These are phyloP conservation scores for Pseudopithomyces chartarum DNA, from an alignment of 2,329 filamentous ascomycete genomes.

Conservation along the genomic window DNA sequence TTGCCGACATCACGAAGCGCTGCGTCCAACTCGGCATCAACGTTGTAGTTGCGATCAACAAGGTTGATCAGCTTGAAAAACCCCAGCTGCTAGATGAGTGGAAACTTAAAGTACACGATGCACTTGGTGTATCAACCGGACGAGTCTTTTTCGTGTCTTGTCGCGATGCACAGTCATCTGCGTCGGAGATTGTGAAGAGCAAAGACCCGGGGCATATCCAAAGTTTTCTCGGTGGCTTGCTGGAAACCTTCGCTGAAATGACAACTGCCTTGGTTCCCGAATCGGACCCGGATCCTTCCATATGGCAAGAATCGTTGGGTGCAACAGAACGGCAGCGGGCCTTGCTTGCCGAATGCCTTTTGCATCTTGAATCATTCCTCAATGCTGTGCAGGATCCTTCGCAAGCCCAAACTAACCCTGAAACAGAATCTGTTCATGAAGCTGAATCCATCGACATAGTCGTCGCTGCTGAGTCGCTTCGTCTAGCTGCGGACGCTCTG, in stretches of 20 bases:
- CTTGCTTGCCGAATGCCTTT: constrained; percentile 74
- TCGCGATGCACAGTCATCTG: constrained; percentile 56
- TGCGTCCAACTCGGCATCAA: constrained; percentile 57
- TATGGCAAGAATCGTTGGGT: constrained; percentile 83
- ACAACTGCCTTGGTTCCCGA: constrained; percentile 59
- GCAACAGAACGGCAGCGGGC: constrained; percentile 89
- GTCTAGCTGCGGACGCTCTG: constrained; percentile 52
- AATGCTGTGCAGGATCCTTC: constrained; percentile 53
- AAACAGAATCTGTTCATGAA: constrained; percentile 6
- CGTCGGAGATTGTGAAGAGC: background rate
- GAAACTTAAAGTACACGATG: constrained; percentile 26
- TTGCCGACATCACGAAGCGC: constrained; percentile 58
- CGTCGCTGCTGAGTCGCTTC: constrained; percentile 84
- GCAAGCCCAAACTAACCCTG: background rate
- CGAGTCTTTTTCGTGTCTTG: constrained; percentile 74
- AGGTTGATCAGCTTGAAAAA: constrained; percentile 59
- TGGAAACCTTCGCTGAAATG: constrained; percentile 70
- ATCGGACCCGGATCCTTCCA: constrained; percentile 61
- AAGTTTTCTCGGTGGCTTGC: constrained; percentile 68
- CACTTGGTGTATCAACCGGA: constrained; percentile 36
- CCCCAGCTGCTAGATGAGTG: constrained; percentile 16
- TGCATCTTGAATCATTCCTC: constrained; percentile 75
- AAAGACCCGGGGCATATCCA: constrained; percentile 70
- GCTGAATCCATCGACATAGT: constrained; percentile 75
- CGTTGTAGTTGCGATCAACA: constrained; percentile 66